A percentile compares a stretch with the other conserved stretches of the same genome.
Conservation (phyloP, 805 yeast species). For the Blastobotrys attinorum region DNA sequence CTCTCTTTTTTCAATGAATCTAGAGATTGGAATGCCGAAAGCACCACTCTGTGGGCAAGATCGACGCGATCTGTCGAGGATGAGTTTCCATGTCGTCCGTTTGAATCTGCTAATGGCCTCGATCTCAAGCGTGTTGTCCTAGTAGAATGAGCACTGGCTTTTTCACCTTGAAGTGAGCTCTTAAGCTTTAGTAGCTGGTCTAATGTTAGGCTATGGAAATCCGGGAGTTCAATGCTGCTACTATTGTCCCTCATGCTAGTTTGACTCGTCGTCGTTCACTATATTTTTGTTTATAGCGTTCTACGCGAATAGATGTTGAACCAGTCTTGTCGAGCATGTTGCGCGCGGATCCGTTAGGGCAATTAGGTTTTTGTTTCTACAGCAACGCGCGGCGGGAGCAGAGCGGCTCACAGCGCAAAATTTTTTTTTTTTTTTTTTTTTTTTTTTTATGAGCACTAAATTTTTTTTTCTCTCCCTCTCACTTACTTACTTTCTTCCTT, state of each 20-base stretch:
- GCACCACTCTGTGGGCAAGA: conserved; percentile 1
- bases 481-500: conserved; percentile 1
- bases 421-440: conserved; percentile 1
- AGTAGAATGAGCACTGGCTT: background rate
- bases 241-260: too few relatives aligned
- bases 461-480: too few relatives aligned
- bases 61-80: background rate
- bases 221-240: background rate
- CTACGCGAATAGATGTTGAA: too few relatives aligned
- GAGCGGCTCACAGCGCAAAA: too few relatives aligned
- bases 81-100: background rate
- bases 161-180: background rate
- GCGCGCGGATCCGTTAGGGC: too few relatives aligned
- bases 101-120: background rate
- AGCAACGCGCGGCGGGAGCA: conserved; percentile 2
- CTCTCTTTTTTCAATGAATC: conserved; percentile 1
- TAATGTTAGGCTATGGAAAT: conserved; percentile 1
- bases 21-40: background rate
- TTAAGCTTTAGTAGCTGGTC: conserved; percentile 3
- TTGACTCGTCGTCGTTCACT: too few relatives aligned
- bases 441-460: background rate
- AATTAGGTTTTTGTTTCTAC: too few relatives aligned
- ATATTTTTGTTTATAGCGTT: too few relatives aligned
- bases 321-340: too few relatives aligned
- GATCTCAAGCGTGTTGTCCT: conserved; percentile 4